phyloP scores from a whole-genome alignment of 2,329 filamentous ascomycete genomes.

The Aspergillus sp. region DNA sequence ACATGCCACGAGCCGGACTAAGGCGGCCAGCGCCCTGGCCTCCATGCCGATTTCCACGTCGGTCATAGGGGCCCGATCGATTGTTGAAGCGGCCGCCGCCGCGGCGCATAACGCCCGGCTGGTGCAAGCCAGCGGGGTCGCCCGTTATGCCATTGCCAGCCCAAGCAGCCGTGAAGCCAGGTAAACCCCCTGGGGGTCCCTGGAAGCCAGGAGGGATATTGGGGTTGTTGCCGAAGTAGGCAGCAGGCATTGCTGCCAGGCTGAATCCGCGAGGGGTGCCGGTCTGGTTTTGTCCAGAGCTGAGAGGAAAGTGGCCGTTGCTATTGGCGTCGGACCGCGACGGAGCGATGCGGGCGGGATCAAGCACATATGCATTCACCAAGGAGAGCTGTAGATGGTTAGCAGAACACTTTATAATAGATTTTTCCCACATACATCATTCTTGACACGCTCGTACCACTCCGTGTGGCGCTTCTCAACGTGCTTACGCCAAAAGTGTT shows the following conservation, averaged over 20 bases:
- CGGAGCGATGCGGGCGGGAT: constrained; percentile 91
- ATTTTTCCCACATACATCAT: constrained; percentile 68
- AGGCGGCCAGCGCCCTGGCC: constrained; percentile 57
- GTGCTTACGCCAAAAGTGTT: constrained; percentile 97
- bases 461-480: constrained; percentile 93
- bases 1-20: constrained; percentile 43
- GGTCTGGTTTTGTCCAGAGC: constrained; percentile 73
- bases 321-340: constrained; percentile 92
- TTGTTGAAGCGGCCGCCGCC: constrained; percentile 66
- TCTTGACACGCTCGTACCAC: constrained; percentile 78
- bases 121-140: constrained; percentile 51
- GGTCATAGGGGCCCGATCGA: constrained; percentile 75
- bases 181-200: constrained; percentile 35
- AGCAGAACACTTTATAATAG: constrained; percentile 28
- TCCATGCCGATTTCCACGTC: constrained; percentile 62
- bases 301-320: constrained; percentile 90
- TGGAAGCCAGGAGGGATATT: constrained; percentile 46
- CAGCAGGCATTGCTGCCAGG: constrained; percentile 70
- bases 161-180: constrained; percentile 40
- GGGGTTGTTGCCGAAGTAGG: constrained; percentile 57
- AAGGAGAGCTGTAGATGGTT: constrained; percentile 71
- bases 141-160: constrained; percentile 36
- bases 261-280: constrained; percentile 94
- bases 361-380: constrained; percentile 91
- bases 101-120: constrained; percentile 70